Percentiles rank a stretch among this genome's conserved stretches.
Evolutionary conservation across 2,329 filamentous ascomycete genomes (phyloP).

Genomic region (Pseudogymnoascus sp.): DNA sequence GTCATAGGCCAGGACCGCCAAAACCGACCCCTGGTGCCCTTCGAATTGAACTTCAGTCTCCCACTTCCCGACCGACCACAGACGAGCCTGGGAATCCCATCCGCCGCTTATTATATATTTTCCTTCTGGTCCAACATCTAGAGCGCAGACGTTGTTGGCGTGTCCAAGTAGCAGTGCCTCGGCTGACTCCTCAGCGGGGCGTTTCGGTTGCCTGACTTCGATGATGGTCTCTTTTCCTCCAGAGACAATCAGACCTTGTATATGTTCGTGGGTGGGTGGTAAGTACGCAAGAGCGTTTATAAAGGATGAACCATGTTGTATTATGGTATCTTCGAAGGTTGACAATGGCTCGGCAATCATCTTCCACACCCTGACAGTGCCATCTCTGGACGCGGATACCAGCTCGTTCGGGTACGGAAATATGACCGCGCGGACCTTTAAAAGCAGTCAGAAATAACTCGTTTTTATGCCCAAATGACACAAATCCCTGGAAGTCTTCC

Average conservation of each 20-base stretch:
- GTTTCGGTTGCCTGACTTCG: conserved; percentile 70
- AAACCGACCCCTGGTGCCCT: conserved; percentile 77
- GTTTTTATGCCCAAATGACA: not conserved
- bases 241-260: conserved; percentile 76
- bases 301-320: conserved; percentile 74
- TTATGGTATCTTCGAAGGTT: conserved; percentile 68
- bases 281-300: conserved; percentile 79
- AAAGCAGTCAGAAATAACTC: conserved; percentile 13
- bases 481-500: not conserved
- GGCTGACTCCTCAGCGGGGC: conserved; percentile 64
- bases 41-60: conserved; percentile 64
- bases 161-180: conserved; percentile 84
- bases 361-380: conserved; percentile 81
- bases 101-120: conserved; percentile 79
- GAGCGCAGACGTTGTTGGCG: conserved; percentile 75
- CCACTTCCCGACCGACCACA: conserved; percentile 86
- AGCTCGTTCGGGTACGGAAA: conserved; percentile 68
- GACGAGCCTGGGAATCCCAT: conserved; percentile 82
- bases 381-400: conserved; percentile 84
- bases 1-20: conserved; percentile 84
- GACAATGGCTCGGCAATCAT: conserved; percentile 59
- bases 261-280: conserved; percentile 53
- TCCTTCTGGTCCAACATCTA: conserved; percentile 69
- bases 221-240: conserved; percentile 90
- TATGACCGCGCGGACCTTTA: conserved; percentile 75